Evolutionary conservation across 768 basidiomycete species (phyloP).

Genomic region (Chalciporus chontae): DNA sequence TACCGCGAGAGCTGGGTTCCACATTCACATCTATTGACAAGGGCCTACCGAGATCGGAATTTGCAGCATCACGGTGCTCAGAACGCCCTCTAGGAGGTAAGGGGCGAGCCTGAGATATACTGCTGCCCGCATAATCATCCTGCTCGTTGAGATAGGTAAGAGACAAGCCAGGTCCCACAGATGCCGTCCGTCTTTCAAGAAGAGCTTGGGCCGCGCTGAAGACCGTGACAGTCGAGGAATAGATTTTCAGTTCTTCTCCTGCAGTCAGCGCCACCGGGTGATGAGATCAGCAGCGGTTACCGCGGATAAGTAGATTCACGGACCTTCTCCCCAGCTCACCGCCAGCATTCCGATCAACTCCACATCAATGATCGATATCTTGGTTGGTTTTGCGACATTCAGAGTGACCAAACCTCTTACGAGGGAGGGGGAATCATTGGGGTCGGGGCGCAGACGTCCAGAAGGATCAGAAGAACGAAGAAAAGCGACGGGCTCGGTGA

Average conservation of each 20-base stretch:
- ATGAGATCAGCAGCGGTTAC: background rate
- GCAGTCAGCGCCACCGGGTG: too few species aligned
- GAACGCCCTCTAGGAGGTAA: slow-evolving; percentile 1
- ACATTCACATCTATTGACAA: background rate
- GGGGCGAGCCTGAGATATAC: background rate
- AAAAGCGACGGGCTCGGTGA: slow-evolving; percentile 76
- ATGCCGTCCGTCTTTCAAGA: slow-evolving; percentile 24
- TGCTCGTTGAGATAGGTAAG: background rate
- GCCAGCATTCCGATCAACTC: slow-evolving; percentile 67
- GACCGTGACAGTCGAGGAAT: slow-evolving; percentile 67
- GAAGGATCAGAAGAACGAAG: slow-evolving; percentile 53
- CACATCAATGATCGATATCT: slow-evolving; percentile 81
- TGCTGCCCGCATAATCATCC: background rate
- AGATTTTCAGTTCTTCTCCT: slow-evolving; percentile 65
- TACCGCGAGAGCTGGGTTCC: background rate
- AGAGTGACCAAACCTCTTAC: slow-evolving; percentile 66
- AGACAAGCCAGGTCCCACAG: slow-evolving; percentile 22
- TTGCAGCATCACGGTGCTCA: background rate
- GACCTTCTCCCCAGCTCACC: slow-evolving; percentile 86
- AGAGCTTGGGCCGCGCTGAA: slow-evolving; percentile 59
- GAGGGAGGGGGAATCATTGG: slow-evolving; percentile 53
- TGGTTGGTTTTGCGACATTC: slow-evolving; percentile 70
- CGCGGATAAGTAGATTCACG: slow-evolving; percentile 20
- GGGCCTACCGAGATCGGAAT: slow-evolving; percentile 1
- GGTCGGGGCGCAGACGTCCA: slow-evolving; percentile 30